These are phyloP conservation scores for Capillidium heterosporum DNA, from an alignment of 371 early-diverging fungal genomes.

Conservation along the genomic window DNA sequence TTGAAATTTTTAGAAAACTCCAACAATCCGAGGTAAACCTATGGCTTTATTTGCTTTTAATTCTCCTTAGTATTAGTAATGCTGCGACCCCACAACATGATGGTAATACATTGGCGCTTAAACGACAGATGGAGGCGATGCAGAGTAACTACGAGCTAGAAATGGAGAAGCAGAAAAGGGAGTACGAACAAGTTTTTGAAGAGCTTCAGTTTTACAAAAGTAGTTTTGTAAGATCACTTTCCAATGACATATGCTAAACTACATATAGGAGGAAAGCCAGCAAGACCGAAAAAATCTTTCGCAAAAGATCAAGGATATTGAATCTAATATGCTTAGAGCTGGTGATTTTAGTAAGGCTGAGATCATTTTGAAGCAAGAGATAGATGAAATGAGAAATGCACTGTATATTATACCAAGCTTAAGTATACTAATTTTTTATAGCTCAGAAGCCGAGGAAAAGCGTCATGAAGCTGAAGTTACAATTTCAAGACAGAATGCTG, in stretches of 20 bases:
- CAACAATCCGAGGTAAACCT: not conserved
- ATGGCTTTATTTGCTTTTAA: not conserved
- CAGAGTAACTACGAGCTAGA: not conserved
- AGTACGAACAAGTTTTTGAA: not conserved
- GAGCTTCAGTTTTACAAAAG: not conserved
- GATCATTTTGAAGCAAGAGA: conserved; percentile 66
- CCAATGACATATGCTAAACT: not conserved
- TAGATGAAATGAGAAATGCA: conserved; percentile 65
- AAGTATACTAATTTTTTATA: not conserved
- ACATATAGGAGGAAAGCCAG: conserved; percentile 35
- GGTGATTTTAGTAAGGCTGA: conserved; percentile 66
- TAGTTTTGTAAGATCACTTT: not conserved
- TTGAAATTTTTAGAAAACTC: not conserved
- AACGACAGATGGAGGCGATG: not conserved
- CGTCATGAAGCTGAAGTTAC: conserved; percentile 50
- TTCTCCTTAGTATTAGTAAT: not conserved
- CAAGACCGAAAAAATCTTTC: conserved; percentile 42
- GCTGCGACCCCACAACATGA: not conserved
- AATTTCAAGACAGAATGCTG: conserved; percentile 29
- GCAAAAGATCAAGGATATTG: conserved; percentile 46
- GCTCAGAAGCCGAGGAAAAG: conserved; percentile 35
- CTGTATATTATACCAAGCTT: conserved; percentile 27
- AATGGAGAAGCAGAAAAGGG: not conserved
- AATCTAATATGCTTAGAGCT: conserved; percentile 38
- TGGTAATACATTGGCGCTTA: not conserved